Conservation (phyloP, 2,329 filamentous ascomycete genomes). For the Grosmannia penicillata region DNA sequence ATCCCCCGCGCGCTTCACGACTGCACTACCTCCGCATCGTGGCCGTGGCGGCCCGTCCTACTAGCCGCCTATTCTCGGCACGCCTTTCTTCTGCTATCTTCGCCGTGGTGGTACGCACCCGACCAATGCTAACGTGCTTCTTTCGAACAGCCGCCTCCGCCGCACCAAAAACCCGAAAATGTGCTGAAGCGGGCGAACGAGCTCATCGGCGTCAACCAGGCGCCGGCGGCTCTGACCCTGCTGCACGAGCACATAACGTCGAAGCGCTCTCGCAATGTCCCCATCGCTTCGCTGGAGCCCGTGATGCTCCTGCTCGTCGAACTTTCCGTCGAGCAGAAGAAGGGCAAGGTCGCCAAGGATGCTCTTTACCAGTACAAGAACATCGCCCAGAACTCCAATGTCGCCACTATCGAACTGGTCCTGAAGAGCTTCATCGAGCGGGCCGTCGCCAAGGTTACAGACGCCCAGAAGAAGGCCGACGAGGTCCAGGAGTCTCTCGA, state of each 20-base stretch:
- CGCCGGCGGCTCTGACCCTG: constrained; percentile 78
- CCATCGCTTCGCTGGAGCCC: constrained; percentile 89
- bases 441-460: constrained; percentile 88
- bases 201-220: constrained; percentile 94
- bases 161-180: constrained; percentile 97
- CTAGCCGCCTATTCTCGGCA: too few relatives aligned
- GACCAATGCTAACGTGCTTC: background rate
- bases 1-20: too few relatives aligned
- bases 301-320: constrained; percentile 98
- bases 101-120: background rate
- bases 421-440: constrained; percentile 97
- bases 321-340: constrained; percentile 91
- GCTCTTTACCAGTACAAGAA: constrained; percentile 99
- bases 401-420: constrained; percentile 93
- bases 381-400: constrained; percentile 97
- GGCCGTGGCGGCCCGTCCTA: too few relatives aligned
- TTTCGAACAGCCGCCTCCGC: constrained; percentile 59
- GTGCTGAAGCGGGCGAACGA: constrained; percentile 96
- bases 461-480: constrained; percentile 90
- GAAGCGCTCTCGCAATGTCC: constrained; percentile 93
- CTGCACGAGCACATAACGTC: constrained; percentile 99
- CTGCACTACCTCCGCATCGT: too few relatives aligned
- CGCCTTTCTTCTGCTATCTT: background rate
- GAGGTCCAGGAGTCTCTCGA: constrained; percentile 84
- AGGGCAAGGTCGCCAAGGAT: constrained; percentile 97